A percentile compares a stretch with the other conserved stretches of the same genome.
These are phyloP conservation scores for Penicillium canescens DNA, from an alignment of 495 filamentous ascomycete genomes.

Conservation along the genomic window DNA sequence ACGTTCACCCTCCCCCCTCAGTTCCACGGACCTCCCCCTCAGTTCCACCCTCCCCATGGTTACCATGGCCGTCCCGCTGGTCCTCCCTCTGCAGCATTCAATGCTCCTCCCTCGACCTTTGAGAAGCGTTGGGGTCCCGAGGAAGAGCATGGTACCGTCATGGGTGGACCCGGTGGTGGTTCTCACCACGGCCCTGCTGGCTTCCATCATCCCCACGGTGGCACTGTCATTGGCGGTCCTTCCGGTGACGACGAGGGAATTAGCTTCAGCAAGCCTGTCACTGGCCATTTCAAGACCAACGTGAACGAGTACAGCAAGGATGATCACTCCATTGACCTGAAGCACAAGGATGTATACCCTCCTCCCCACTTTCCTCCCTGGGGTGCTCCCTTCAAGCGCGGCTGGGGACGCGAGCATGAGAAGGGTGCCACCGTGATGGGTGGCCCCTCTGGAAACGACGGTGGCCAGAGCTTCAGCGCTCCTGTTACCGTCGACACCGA, in stretches of 20 bases:
- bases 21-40: background rate
- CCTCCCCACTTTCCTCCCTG: background rate
- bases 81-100: background rate
- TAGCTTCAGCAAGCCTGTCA: constrained; percentile 14
- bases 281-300: constrained; percentile 12
- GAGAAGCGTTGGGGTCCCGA: constrained; percentile 19
- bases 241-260: constrained; percentile 21
- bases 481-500: constrained; percentile 8
- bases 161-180: constrained; percentile 15
- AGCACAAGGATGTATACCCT: constrained; percentile 18
- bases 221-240: constrained; percentile 23
- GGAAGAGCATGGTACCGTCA: constrained; percentile 10
- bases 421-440: constrained; percentile 22
- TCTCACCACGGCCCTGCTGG: constrained; percentile 1
- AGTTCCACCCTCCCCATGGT: background rate
- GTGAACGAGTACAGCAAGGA: constrained; percentile 22
- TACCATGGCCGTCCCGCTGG: background rate
- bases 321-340: constrained; percentile 21
- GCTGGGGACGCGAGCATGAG: background rate
- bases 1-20: constrained; percentile 17
- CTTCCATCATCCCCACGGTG: constrained; percentile 1
- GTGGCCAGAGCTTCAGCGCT: constrained; percentile 9
- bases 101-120: constrained; percentile 4
- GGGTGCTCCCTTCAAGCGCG: background rate
- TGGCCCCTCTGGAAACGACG: constrained; percentile 24